A percentile compares a stretch with the other conserved stretches of the same genome.
These are phyloP conservation scores for Melastoma candidum DNA, from an alignment of 441 rosid species.

Conservation along the genomic window DNA sequence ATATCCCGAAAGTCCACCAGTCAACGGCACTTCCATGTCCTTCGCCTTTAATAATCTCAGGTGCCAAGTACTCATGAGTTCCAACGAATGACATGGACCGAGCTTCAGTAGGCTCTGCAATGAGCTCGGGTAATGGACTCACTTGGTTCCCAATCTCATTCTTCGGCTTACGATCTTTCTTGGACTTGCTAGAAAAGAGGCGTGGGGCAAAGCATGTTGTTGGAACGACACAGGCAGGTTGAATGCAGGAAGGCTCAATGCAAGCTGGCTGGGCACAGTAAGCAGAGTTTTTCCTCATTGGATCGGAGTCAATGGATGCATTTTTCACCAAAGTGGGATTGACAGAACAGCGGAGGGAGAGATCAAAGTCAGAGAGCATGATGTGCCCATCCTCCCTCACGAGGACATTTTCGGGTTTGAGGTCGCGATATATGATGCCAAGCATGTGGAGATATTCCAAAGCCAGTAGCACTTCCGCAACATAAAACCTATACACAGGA, in stretches of 20 bases:
- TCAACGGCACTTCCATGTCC: constrained; percentile 95
- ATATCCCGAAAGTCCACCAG: constrained; percentile 90
- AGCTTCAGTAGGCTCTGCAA: constrained; percentile 86
- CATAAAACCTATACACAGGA: constrained; percentile 46
- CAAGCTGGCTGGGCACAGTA: constrained; percentile 50
- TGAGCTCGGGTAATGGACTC: constrained; percentile 45
- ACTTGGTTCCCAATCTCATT: constrained; percentile 57
- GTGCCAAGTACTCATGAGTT: constrained; percentile 82
- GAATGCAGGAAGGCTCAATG: constrained; percentile 62
- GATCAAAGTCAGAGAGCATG: constrained; percentile 85
- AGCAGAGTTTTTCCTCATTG: constrained; percentile 42
- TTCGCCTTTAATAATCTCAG: constrained; percentile 78
- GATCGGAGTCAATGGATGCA: constrained; percentile 28
- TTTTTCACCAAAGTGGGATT: constrained; percentile 76
- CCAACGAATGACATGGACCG: constrained; percentile 90
- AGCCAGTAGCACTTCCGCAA: constrained; percentile 75
- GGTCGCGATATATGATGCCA: constrained; percentile 78
- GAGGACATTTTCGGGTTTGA: constrained; percentile 82
- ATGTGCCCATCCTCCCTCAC: constrained; percentile 85
- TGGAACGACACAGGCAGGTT: constrained; percentile 43
- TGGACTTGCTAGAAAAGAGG: constrained; percentile 8
- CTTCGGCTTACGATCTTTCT: constrained; percentile 70
- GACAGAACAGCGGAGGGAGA: constrained; percentile 82
- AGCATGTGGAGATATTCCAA: constrained; percentile 89
- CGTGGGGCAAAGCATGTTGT: too few species aligned